phyloP scores from a whole-genome alignment of 2,329 filamentous ascomycete species.

The Venturia pyrina region DNA sequence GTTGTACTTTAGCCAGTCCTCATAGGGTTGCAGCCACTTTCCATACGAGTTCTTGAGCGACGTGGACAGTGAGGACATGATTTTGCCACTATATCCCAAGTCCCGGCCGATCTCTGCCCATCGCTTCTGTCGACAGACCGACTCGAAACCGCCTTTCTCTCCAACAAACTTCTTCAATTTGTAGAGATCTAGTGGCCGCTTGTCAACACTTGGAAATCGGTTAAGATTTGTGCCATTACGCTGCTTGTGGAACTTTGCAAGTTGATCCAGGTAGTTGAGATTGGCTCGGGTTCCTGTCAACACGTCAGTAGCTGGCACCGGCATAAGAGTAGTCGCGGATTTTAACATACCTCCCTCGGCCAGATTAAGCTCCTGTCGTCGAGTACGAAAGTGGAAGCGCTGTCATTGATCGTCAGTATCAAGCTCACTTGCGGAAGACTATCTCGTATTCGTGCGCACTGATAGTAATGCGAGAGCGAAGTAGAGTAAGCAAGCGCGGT shows the following conservation, averaged over 20 bases:
- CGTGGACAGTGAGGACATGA: constrained; percentile 97
- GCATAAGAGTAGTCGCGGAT: neutral
- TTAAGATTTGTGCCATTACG: constrained; percentile 80
- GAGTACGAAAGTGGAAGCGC: constrained; percentile 94
- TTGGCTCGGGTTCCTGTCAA: constrained; percentile 78
- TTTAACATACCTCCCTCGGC: constrained; percentile 75
- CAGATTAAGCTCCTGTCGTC: constrained; percentile 93
- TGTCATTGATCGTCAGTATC: constrained; percentile 29
- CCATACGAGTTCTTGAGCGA: constrained; percentile 98
- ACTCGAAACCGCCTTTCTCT: constrained; percentile 85
- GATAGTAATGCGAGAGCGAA: neutral
- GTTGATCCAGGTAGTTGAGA: constrained; percentile 87
- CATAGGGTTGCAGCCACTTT: constrained; percentile 92
- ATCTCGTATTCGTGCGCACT: neutral
- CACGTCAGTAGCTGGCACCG: neutral
- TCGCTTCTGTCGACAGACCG: constrained; percentile 95
- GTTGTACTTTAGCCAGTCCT: constrained; percentile 81
- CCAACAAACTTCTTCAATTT: constrained; percentile 96
- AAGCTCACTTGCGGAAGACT: neutral
- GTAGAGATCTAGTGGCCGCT: constrained; percentile 90
- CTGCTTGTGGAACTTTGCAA: constrained; percentile 94
- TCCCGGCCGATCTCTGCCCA: constrained; percentile 98
- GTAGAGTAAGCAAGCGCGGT: neutral
- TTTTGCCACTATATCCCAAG: constrained; percentile 95
- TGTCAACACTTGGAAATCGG: constrained; percentile 91